Base-by-base conservation (phyloP, 495 filamentous ascomycete genomes). In the Podospora appendiculata region DNA sequence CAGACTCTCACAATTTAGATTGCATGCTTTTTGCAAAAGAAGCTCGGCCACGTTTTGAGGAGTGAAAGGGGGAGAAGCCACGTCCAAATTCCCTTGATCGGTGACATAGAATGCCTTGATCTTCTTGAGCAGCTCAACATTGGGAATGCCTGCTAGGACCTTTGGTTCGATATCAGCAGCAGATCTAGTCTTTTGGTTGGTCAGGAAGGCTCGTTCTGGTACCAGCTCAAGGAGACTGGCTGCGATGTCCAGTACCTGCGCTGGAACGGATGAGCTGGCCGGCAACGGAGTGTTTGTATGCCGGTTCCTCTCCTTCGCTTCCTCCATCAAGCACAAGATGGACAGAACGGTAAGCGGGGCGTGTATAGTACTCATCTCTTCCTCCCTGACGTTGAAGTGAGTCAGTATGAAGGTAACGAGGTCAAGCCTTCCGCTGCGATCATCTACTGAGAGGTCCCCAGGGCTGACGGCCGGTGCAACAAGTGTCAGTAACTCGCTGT, bases 371-470 rank as follows among this genome's bases (percentile, higher is more conserved):
- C 95, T 65, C 93, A 99, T 97, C 62, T 99, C 93, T 64, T 97
- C 92, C 66, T 97, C 93, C 47, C 84, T 82, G 35, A 97, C 79
- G 69, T 96, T 97, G 77, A 97, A 99, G 52, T 89, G 82, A 4
- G 79, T 72, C 53, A 96, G 71, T 40, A 95, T 83, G 63, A 97
- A 99, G 41, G 78, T 79, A 46, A 90, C 84, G 32, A 95, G 75
- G 17, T 80, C 77, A 48, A 98, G 72, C 47, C 80, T 83, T 13
- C 79, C 76, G 40, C 69, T 65, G 34, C 74, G 72, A 34, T 81
- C 76, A 0, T 63, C 54, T 7, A 40, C 56, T 13, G 65, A 62
- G 19, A 66, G 44, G 16, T 75, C 69, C 6, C 66, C 67, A 8
- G 72, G 59, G 25, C 76, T 69, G 45, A 92, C 69, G 17, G 82